Evolutionary conservation across 2,329 filamentous ascomycete species (phyloP).

Genomic region (Clarireedia hainanense): DNA sequence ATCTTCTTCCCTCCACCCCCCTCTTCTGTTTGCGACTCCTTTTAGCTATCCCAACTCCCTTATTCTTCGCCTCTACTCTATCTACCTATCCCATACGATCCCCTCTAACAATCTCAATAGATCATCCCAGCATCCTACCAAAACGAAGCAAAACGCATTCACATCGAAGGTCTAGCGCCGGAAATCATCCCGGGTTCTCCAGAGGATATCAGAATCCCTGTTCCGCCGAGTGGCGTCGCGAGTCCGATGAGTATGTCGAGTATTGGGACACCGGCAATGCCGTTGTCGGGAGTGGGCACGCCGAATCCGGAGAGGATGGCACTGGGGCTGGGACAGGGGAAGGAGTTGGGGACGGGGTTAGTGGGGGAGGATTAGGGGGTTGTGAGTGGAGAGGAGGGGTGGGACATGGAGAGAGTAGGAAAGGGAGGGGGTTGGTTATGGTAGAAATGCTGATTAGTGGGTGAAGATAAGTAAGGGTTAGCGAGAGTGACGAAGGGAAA

Average conservation of each 20-base stretch:
- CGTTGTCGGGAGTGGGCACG: neutral
- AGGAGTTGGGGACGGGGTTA: too few relatives aligned
- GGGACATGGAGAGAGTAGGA: too few relatives aligned
- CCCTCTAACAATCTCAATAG: constrained; percentile 24
- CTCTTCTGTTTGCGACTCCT: neutral
- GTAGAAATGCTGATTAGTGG: too few relatives aligned
- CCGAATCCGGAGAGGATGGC: neutral
- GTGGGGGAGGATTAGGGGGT: too few relatives aligned
- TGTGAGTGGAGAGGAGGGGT: too few relatives aligned
- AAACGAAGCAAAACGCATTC: constrained; percentile 86
- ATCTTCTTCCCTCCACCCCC: neutral
- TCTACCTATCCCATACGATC: neutral
- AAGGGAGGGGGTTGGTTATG: too few relatives aligned
- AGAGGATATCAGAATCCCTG: constrained; percentile 72
- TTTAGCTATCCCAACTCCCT: too few relatives aligned
- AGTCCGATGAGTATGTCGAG: constrained; percentile 23
- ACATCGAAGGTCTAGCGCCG: constrained; percentile 60
- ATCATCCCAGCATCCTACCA: constrained; percentile 97
- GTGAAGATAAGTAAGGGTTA: too few relatives aligned
- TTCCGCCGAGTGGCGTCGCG: constrained; percentile 47
- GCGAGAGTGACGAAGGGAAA: too few relatives aligned
- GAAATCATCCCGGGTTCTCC: constrained; percentile 69
- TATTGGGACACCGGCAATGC: constrained; percentile 17
- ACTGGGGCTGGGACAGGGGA: neutral
- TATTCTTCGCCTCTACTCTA: neutral